Base-by-base conservation (phyloP, 2,329 filamentous ascomycete species). In the Aspergillus sp. region DNA sequence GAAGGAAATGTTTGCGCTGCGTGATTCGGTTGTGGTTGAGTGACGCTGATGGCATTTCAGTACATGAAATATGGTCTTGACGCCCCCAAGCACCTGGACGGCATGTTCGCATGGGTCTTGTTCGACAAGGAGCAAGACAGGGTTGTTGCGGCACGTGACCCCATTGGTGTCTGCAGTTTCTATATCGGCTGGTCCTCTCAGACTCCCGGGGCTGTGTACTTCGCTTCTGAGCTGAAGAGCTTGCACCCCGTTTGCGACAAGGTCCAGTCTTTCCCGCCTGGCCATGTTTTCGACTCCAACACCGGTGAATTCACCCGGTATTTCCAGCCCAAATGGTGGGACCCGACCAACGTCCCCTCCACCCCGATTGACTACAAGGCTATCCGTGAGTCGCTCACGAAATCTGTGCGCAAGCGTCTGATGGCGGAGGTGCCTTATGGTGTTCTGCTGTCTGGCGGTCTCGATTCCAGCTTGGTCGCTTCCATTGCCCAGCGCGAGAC, bases 361-460 rank as follows among this genome's bases (percentile, higher is more conserved):
- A 89, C 85, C 19, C 92, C 94, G 0, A 82, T 97, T 63, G 91
- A 98, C 80, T 88, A 93, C 76, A 96, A 91, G 83, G 76, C 87
- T 57, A 85, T 99, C 69, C 88, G 95, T 68, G 86, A 90, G 74
- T 89, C 90, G 1, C 84, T 99, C 63, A 95, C 98, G 84, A 91
- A 89, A 79, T 89, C 95, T 11, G 95, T 99, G 60, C 88, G 94
- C 74, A 99, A 99, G 83, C 90, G 95, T 68, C 85, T 99, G 77
- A 99, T 99, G 95, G 95, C 95, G 23, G 95, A 99, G 80, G 95
- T 99, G 41, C 95, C 95, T 17, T 99, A 97, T 77, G 95, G 95
- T 79, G 95, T 99, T 23, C 82, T 99, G 62, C 84, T 99, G 54
- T 99, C 95, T 56, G 95, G 95, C 73, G 95, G 95, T 71, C 85